Conservation (phyloP, 306 rosid species). For the Spatholobus suberectus region DNA sequence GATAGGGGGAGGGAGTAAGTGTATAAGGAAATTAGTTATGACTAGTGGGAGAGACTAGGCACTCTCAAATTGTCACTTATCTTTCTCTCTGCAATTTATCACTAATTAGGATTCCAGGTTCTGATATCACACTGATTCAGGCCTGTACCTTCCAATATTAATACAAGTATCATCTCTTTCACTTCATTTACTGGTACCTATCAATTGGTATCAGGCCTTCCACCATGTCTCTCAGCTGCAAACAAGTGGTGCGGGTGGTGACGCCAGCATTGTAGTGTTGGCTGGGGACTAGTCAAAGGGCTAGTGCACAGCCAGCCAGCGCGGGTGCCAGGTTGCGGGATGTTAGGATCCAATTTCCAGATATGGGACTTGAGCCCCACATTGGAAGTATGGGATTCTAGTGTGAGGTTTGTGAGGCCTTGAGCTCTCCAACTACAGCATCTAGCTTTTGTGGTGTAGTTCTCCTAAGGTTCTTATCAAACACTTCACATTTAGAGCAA, state of each 20-base stretch:
- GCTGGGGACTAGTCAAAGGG: not conserved
- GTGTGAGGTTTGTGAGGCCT: not conserved
- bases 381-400: not conserved
- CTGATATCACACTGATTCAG: not conserved
- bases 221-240: not conserved
- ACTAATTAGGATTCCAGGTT: not conserved
- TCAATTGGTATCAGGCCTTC: not conserved
- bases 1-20: no score
- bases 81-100: not conserved
- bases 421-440: not conserved
- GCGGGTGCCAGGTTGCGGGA: not conserved
- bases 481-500: not conserved
- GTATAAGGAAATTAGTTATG: not conserved
- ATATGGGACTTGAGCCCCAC: not conserved
- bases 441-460: not conserved
- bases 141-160: not conserved
- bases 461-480: not conserved
- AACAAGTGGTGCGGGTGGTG: not conserved
- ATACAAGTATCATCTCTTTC: not conserved
- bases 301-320: not conserved
- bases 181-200: not conserved
- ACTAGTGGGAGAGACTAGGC: not conserved
- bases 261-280: not conserved
- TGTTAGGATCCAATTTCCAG: not conserved
- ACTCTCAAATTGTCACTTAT: not conserved